Percentiles rank a stretch among this genome's conserved stretches.
Evolutionary conservation across 2,329 filamentous ascomycete species (phyloP).

Genomic region (Fusarium nematophilum): DNA sequence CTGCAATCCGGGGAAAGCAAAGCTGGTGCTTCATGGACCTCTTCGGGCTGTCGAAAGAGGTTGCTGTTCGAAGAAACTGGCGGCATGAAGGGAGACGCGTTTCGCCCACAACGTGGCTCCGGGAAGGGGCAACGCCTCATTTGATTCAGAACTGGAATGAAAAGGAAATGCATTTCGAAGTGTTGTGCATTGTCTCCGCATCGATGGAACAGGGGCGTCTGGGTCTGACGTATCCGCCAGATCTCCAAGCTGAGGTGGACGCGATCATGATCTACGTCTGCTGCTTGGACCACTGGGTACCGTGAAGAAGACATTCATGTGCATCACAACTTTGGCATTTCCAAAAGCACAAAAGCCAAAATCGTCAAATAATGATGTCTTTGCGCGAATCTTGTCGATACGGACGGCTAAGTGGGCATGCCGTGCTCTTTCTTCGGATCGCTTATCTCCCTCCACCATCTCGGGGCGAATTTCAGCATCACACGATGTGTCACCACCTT

Average conservation of each 20-base stretch:
- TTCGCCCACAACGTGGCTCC: not conserved
- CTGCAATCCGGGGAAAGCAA: not conserved
- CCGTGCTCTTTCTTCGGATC: too few species aligned
- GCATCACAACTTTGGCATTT: conserved; percentile 11
- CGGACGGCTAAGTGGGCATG: too few species aligned
- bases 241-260: not conserved
- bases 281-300: conserved; percentile 6
- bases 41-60: not conserved
- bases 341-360: not conserved
- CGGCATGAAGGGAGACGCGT: not conserved
- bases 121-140: not conserved
- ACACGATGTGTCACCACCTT: too few species aligned
- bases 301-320: conserved; percentile 4
- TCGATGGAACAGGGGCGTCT: conserved; percentile 4
- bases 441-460: too few species aligned
- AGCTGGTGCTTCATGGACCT: not conserved
- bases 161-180: conserved; percentile 17
- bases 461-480: too few species aligned
- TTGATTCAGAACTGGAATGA: not conserved
- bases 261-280: conserved; percentile 14
- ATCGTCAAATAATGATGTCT: not conserved
- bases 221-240: conserved; percentile 19
- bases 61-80: not conserved
- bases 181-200: conserved; percentile 23
- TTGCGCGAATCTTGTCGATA: too few species aligned